A percentile compares a stretch with the other conserved stretches of the same genome.
Conservation (phyloP, 2,329 filamentous ascomycete genomes). For the Acrocalymma vagum region DNA sequence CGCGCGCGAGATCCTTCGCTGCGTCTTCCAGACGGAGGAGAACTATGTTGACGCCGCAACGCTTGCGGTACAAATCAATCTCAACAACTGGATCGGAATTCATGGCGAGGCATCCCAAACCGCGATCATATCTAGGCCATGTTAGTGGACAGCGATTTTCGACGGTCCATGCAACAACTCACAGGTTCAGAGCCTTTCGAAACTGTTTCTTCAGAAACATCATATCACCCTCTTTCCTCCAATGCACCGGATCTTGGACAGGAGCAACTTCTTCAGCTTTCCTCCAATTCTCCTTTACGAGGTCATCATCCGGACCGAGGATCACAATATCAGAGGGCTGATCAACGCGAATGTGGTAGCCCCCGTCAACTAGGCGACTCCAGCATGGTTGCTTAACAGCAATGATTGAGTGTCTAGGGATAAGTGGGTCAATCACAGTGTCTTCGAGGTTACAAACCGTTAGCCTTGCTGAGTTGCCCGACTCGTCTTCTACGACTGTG, state of each 20-base stretch:
- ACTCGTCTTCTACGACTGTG: constrained; percentile 27
- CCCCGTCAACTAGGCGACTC: constrained; percentile 17
- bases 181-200: constrained; percentile 26
- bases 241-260: constrained; percentile 11
- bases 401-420: constrained; percentile 18
- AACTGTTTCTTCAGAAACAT: constrained; percentile 35
- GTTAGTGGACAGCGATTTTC: background rate
- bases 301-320: constrained; percentile 10
- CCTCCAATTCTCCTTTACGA: constrained; percentile 19
- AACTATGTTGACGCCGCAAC: constrained; percentile 33
- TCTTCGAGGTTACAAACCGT: constrained; percentile 34
- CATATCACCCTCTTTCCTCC: constrained; percentile 35
- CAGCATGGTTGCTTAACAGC: constrained; percentile 32
- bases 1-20: constrained; percentile 23
- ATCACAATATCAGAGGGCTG: constrained; percentile 31
- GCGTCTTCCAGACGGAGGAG: constrained; percentile 34
- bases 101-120: constrained; percentile 4
- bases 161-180: constrained; percentile 2
- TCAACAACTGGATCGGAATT: constrained; percentile 5
- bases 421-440: constrained; percentile 26
- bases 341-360: constrained; percentile 30
- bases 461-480: constrained; percentile 23
- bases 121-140: constrained; percentile 21
- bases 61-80: constrained; percentile 31
- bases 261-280: background rate